These are phyloP conservation scores for Amniculicola lignicola DNA, from an alignment of 495 filamentous ascomycete genomes.

Conservation along the genomic window DNA sequence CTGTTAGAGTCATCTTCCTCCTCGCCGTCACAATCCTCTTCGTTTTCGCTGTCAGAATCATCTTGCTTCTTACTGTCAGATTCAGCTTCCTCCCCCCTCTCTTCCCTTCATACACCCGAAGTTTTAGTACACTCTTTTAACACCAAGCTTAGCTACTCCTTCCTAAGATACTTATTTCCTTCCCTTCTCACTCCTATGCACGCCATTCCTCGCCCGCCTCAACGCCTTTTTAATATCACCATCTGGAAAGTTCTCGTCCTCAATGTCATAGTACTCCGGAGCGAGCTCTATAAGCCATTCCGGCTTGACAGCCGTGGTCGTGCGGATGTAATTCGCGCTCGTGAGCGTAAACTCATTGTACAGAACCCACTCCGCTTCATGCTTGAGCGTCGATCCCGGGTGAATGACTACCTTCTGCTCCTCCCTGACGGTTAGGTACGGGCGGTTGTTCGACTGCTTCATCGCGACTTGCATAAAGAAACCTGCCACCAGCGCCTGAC, in stretches of 20 bases:
- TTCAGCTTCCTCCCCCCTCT: too few relatives aligned
- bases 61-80: too few relatives aligned
- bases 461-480: conserved; percentile 99
- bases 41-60: too few relatives aligned
- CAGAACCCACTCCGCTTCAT: conserved; percentile 92
- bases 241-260: conserved; percentile 68
- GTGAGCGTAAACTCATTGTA: conserved; percentile 99
- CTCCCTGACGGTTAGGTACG: conserved; percentile 92
- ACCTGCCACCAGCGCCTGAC: conserved; percentile 84
- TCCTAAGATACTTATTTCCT: conserved; percentile 2
- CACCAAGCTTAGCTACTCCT: not conserved
- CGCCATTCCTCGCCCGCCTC: conserved; percentile 68
- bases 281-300: conserved; percentile 96
- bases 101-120: not conserved
- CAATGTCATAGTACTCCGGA: conserved; percentile 85
- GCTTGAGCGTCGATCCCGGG: conserved; percentile 78
- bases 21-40: too few relatives aligned
- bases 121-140: not conserved
- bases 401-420: conserved; percentile 88
- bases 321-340: conserved; percentile 83
- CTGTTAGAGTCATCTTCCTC: too few relatives aligned
- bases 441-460: conserved; percentile 72
- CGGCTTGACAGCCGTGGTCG: conserved; percentile 58
- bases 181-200: conserved; percentile 60
- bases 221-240: conserved; percentile 80